Evolutionary conservation across 2,329 filamentous ascomycete genomes (phyloP).

Genomic region (Aspergillus neotritici): DNA sequence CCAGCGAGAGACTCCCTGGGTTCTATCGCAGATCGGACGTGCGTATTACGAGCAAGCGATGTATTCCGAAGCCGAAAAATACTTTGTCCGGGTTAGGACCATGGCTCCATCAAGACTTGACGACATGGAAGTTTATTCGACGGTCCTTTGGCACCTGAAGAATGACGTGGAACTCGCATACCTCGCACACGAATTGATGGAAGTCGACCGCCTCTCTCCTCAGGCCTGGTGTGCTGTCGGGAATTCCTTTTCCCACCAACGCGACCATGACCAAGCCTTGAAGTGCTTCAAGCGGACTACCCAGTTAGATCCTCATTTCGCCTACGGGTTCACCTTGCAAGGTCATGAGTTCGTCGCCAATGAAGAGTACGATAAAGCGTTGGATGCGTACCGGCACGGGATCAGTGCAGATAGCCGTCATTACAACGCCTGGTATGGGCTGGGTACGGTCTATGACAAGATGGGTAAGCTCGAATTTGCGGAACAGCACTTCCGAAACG

Average conservation of each 20-base stretch:
- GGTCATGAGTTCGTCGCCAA: slow-evolving; percentile 94
- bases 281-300: slow-evolving; percentile 93
- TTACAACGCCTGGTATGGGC: slow-evolving; percentile 97
- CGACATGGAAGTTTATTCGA: slow-evolving; percentile 98
- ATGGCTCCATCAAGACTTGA: slow-evolving; percentile 77
- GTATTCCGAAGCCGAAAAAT: slow-evolving; percentile 80
- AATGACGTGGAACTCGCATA: slow-evolving; percentile 87
- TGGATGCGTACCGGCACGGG: slow-evolving; percentile 77
- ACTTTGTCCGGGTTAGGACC: slow-evolving; percentile 72
- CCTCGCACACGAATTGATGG: slow-evolving; percentile 82
- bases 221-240: slow-evolving; percentile 95
- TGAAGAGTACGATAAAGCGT: slow-evolving; percentile 94
- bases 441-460: slow-evolving; percentile 77
- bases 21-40: slow-evolving; percentile 82
- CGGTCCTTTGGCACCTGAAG: slow-evolving; percentile 97
- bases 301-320: slow-evolving; percentile 81
- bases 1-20: slow-evolving; percentile 90
- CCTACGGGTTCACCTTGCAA: slow-evolving; percentile 92
- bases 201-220: slow-evolving; percentile 79
- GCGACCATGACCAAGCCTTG: slow-evolving; percentile 90
- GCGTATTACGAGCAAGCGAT: slow-evolving; percentile 86
- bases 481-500: slow-evolving; percentile 83
- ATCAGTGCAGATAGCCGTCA: slow-evolving; percentile 82
- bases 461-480: slow-evolving; percentile 87
- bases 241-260: slow-evolving; percentile 86